Percentiles rank a stretch among this genome's conserved stretches.
These are phyloP conservation scores for Thecaphora frezii DNA, from an alignment of 1,284 basidiomycete species.

Conservation along the genomic window DNA sequence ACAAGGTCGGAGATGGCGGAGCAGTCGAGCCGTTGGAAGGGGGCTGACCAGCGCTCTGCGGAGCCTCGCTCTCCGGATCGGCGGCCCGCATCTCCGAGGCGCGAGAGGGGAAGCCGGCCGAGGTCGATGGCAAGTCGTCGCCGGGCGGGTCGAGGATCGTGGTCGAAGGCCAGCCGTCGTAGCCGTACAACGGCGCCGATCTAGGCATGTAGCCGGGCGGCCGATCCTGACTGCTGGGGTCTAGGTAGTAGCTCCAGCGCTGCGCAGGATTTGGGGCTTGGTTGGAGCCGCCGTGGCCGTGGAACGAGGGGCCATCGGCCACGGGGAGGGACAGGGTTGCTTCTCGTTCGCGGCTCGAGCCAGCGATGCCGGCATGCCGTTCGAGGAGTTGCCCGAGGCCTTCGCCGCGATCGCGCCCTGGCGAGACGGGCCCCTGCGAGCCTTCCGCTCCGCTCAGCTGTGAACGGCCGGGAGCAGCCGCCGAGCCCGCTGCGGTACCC, in stretches of 20 bases:
- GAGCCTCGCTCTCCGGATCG: neutral
- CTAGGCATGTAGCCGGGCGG: constrained; percentile 30
- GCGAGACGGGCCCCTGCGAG: no score
- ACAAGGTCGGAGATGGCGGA: neutral
- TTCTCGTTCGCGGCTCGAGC: no score
- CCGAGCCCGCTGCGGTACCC: neutral
- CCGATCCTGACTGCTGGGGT: constrained; percentile 14
- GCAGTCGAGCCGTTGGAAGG: neutral
- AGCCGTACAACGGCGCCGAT: constrained; percentile 28
- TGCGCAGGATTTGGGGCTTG: neutral
- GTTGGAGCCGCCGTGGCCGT: no score
- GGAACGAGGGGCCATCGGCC: no score
- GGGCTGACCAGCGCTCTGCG: neutral
- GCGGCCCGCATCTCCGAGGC: no score
- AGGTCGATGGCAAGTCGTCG: neutral
- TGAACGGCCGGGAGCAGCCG: neutral
- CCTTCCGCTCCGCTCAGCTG: no score
- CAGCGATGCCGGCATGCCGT: no score
- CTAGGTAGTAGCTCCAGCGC: constrained; percentile 27
- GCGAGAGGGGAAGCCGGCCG: neutral
- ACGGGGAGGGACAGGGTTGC: no score
- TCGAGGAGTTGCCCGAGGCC: no score
- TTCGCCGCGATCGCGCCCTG: no score
- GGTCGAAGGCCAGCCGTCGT: constrained; percentile 24
- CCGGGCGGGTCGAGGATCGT: neutral